These are phyloP conservation scores for Xylaria acuta DNA, from an alignment of 495 filamentous ascomycete genomes.

Conservation along the genomic window DNA sequence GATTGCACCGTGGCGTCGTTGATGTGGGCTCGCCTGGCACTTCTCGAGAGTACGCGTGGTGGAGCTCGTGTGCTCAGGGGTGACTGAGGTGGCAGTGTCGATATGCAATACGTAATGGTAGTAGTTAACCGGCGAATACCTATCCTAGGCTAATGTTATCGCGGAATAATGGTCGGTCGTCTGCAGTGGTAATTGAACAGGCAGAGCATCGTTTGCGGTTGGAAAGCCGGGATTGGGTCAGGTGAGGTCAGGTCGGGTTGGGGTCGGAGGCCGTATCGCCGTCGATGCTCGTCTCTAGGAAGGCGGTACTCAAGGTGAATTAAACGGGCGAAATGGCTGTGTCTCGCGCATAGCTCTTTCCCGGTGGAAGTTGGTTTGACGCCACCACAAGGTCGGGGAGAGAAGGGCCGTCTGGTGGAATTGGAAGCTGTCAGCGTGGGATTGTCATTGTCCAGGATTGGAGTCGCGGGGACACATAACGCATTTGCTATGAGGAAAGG, in stretches of 20 bases:
- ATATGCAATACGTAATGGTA: not conserved
- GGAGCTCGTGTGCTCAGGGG: constrained; percentile 9
- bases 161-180: constrained; percentile 44
- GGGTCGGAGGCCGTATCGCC: constrained; percentile 14
- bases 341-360: constrained; percentile 15
- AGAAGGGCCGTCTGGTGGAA: not conserved
- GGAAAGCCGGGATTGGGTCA: constrained; percentile 11
- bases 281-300: constrained; percentile 4
- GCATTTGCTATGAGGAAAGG: not conserved
- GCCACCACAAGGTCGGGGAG: not conserved
- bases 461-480: not conserved
- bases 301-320: not conserved
- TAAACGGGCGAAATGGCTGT: not conserved
- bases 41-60: constrained; percentile 8
- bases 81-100: not conserved
- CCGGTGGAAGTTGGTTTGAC: not conserved
- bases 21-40: not conserved
- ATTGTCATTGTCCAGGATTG: constrained; percentile 1
- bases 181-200: constrained; percentile 38
- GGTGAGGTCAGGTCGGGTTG: not conserved
- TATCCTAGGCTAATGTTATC: constrained; percentile 37
- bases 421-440: constrained; percentile 1
- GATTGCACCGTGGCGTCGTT: not conserved
- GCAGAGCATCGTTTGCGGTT: constrained; percentile 38
- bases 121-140: not conserved